A percentile compares a stretch with the other conserved stretches of the same genome.
Evolutionary conservation across 2,329 filamentous ascomycete genomes (phyloP).

Genomic region (Epichloe sibirici): DNA sequence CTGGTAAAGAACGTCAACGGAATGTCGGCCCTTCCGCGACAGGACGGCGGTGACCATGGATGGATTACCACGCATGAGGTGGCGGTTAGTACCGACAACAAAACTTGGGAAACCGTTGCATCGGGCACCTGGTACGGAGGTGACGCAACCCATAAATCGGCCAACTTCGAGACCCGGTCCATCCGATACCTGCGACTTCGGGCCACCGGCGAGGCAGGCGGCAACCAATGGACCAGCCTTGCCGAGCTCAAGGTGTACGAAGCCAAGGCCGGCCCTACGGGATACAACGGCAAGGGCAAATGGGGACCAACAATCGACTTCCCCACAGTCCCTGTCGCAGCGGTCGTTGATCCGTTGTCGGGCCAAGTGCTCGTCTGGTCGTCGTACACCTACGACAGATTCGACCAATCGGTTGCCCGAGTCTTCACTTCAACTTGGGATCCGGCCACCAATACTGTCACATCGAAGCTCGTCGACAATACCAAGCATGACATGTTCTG

Average conservation of each 20-base stretch:
- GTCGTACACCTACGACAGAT: conserved; percentile 9
- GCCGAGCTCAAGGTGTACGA: conserved; percentile 21
- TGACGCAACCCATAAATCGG: conserved; percentile 18
- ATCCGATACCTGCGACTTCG: conserved; percentile 18
- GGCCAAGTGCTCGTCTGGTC: conserved; percentile 6
- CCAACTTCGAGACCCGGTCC: conserved; percentile 19
- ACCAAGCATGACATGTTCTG: conserved; percentile 45
- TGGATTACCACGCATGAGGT: conserved; percentile 17
- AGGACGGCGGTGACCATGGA: conserved; percentile 14
- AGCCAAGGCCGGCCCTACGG: conserved; percentile 12
- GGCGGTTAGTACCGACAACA: conserved; percentile 16
- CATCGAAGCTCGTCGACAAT: conserved; percentile 20
- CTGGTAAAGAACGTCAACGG: conserved; percentile 16
- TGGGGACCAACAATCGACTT: conserved; percentile 25
- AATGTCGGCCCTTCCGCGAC: conserved; percentile 18
- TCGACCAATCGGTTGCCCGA: conserved; percentile 3
- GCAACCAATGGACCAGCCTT: conserved; percentile 19
- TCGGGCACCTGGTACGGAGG: conserved; percentile 17
- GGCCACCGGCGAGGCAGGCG: conserved; percentile 18
- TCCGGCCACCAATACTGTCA: conserved; percentile 9
- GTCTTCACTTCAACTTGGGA: conserved; percentile 11
- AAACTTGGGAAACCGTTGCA: conserved; percentile 16
- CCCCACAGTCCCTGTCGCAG: conserved; percentile 21
- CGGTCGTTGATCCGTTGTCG: conserved; percentile 2
- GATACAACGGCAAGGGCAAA: conserved; percentile 14